Evolutionary conservation across 1,284 basidiomycete genomes (phyloP), one percentile per base, ranked within the genome.

Genomic region (Cystobasidiaceae sp.): DNA sequence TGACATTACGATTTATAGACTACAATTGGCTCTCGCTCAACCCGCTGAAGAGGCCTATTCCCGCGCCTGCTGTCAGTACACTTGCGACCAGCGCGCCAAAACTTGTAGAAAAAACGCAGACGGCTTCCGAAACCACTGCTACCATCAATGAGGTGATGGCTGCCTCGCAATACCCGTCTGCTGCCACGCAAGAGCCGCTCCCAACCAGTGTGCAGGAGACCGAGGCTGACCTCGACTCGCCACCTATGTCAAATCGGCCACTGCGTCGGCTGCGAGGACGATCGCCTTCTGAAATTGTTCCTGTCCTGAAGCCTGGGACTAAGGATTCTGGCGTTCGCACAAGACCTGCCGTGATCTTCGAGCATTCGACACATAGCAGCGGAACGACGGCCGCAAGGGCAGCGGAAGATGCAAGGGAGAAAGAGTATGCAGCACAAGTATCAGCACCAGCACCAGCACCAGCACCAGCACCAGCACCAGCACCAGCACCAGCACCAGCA

Each of bases 231-330:
- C 32, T 32, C 19, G 34, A 23, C 11, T 33, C 28, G 34, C 60
- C 56, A 13, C 19, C 44, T 28, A 44, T 44, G 25, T 11, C 54
- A n/a, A 59, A 37, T 27, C 43, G 30, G 5, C 56, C 45, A 1
- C 30, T 46, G 13, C 60, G 34, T 17, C 21, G 33, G 21, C 50
- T 62, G 30, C 30, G 60, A 9, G 60, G 49, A 30, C 41, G 48
- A 41, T 51, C 48, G 21, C 49, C 60, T 3, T 52, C 49, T 17
- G 49, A 62, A 19, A 62, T 62, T 32, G 49, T 37, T 19, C 60
- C 60, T 17, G 60, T 62, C 3, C 37, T 62, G 17, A 62, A 62
- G 30, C 60, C 60, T 13, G 49, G 51, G 9, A 23, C 30, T 5
- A 21, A 23, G 15, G 48, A 23, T 37, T 33, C 28, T 21, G 1